Evolutionary conservation across 225 moss, liverwort and hornwort species (phyloP).

Genomic region (Sphagnum contortum): DNA sequence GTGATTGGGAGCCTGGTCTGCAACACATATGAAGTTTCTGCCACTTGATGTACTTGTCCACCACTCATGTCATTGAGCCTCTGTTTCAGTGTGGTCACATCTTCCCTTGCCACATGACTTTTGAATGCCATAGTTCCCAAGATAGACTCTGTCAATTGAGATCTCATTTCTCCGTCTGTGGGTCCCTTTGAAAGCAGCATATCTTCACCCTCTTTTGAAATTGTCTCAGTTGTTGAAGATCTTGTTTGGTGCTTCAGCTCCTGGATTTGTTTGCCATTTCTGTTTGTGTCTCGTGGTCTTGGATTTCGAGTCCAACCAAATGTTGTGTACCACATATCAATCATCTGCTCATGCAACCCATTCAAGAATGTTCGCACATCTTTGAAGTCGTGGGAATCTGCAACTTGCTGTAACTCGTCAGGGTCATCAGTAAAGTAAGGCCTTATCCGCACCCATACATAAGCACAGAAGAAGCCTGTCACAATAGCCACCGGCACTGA

Average conservation of each 20-base stretch:
- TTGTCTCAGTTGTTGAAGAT: constrained; percentile 21
- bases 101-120: constrained; percentile 7
- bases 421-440: constrained; percentile 25
- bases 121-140: constrained; percentile 24
- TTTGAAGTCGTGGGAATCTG: constrained; percentile 25
- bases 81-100: constrained; percentile 22
- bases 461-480: constrained; percentile 30
- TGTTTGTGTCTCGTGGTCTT: no score
- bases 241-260: constrained; percentile 12
- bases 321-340: no score
- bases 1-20: constrained; percentile 34
- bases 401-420: constrained; percentile 8
- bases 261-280: no score
- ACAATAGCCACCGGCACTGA: constrained; percentile 30
- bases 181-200: constrained; percentile 20
- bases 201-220: constrained; percentile 46
- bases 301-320: no score
- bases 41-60: constrained; percentile 18
- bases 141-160: constrained; percentile 16
- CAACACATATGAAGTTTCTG: constrained; percentile 16
- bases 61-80: constrained; percentile 21
- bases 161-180: constrained; percentile 7
- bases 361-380: constrained; percentile 27
- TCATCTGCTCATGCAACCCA: constrained; percentile 22
- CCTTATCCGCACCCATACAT: constrained; percentile 38